Evolutionary conservation across 768 basidiomycete species (phyloP), one percentile per base, ranked within the genome.

Genomic region (Rubroboletus satanas): DNA sequence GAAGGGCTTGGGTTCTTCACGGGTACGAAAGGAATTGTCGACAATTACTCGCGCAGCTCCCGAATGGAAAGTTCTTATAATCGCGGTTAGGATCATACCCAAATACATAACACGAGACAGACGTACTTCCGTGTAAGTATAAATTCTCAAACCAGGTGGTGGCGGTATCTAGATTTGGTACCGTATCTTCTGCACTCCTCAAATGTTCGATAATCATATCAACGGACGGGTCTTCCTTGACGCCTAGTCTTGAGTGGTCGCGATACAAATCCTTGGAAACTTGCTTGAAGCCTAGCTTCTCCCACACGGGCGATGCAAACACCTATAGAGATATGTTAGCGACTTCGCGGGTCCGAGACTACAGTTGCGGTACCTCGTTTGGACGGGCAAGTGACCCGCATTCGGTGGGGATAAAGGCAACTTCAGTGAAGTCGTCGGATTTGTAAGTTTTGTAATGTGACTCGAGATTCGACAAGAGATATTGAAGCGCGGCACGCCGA

Each of bases 401-500:
- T 36, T 62, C 41, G 7, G 61, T 62, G 9, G 60, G 60, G 21
- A 61, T 61, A 18, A 62, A 61, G 9, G 56, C 42, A 17, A 42
- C 2, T 11, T 51, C 2, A 1, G 45, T 37, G 8, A 61, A 62
- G 23, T 59, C 5, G 0, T 59, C 61, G 2, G 49, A 21, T 38
- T 54, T 48, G 43, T 63, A 63, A 32, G 12, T 46, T 28, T n/a
- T 15, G 49, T 59, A 63, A n/a, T 1, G 31, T 14, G 37, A 42
- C 7, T 45, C 52, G 4, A 62, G 45, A 45, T 62, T 45, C 14
- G 17, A 45, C 26, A 62, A 42, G 45, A 63, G 46, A 36, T 62
- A 51, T 28, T 28, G 49, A 15, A 59, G 61, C 7, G 61, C 56
- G n/a, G 35, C 26, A 6, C 9, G 23, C 15, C 29, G 56, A 23